Base-by-base conservation (phyloP, 768 basidiomycete genomes). In the Sarcodon sp. region DNA sequence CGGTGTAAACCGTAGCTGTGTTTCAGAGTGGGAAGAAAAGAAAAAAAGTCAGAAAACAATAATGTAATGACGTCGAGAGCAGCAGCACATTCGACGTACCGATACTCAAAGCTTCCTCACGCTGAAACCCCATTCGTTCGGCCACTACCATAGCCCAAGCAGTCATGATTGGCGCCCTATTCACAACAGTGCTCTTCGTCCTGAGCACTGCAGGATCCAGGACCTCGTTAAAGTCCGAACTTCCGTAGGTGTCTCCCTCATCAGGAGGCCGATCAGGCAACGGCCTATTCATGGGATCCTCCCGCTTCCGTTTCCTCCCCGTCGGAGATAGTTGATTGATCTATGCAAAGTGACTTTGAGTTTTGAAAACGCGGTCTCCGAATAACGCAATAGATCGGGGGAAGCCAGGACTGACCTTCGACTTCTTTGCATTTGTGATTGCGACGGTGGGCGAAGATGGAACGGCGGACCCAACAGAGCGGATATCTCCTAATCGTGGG, bases 91-190 rank as follows among this genome's bases (percentile, higher is more conserved):
- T 8, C 13, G 16, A 41, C n/a, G 33, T 54, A 84, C 92, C 91
- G 48, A 98, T 87, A 53, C 88, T 92, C 36, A 98, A 67, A 2
- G 94, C 88, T 65, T 98, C 94, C 57, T 88, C 81, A 50, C 83
- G 71, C 45, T 79, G 74, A 62, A 98, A 98, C 2, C 91, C 87
- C 52, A 96, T 70, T 35, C 80, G 72, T 55, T 90, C 87, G 3
- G 88, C 85, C 27, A 97, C 87, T 33, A 89, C 64, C 46, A 75
- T 85, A 2, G 89, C 80, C 94, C 94, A 98, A 1, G 86, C 90
- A 48, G 83, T 91, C 87, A 97, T 87, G 41, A 97, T 71, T 0
- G 94, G 94, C 1, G 94, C 93, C 18, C 94, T 80, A 62, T 98
- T 98, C 41, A 88, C 73, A 15, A 89, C 71, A 15, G 77, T 71